Evolutionary conservation across 2,329 filamentous ascomycete species (phyloP).

Genomic region (Alternaria triticimaculans): DNA sequence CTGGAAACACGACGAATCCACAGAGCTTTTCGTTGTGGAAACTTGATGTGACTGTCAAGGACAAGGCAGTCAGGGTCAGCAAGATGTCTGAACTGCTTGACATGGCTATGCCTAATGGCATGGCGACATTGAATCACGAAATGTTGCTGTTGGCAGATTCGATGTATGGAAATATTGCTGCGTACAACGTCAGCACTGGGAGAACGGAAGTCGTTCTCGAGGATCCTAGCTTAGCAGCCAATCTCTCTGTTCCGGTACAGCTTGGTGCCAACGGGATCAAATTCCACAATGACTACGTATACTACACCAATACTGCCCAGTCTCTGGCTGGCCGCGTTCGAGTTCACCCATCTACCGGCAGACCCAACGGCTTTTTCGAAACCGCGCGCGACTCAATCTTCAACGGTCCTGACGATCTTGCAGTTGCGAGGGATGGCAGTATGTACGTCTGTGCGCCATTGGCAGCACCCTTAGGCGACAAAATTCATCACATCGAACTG

Average conservation of each 20-base stretch:
- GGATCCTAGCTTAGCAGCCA: constrained; percentile 17
- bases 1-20: neutral
- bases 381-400: constrained; percentile 8
- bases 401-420: constrained; percentile 27
- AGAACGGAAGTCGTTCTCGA: constrained; percentile 14
- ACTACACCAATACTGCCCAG: constrained; percentile 29
- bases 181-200: constrained; percentile 16
- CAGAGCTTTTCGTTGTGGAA: constrained; percentile 26
- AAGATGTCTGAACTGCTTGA: constrained; percentile 25
- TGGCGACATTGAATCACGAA: constrained; percentile 20
- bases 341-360: constrained; percentile 13
- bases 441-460: constrained; percentile 16
- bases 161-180: constrained; percentile 21
- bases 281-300: constrained; percentile 11
- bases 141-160: constrained; percentile 35
- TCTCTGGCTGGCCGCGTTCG: constrained; percentile 19
- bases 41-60: constrained; percentile 15
- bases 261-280: constrained; percentile 35
- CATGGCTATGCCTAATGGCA: constrained; percentile 28
- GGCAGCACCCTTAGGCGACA: constrained; percentile 13
- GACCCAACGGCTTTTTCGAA: constrained; percentile 6
- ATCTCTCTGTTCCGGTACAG: constrained; percentile 8
- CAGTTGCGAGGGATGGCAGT: constrained; percentile 21
- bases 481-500: constrained; percentile 11
- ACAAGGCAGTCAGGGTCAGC: neutral